Base-by-base conservation (phyloP, 192 early-diverging fungal species). In the Coemansia sp. region DNA sequence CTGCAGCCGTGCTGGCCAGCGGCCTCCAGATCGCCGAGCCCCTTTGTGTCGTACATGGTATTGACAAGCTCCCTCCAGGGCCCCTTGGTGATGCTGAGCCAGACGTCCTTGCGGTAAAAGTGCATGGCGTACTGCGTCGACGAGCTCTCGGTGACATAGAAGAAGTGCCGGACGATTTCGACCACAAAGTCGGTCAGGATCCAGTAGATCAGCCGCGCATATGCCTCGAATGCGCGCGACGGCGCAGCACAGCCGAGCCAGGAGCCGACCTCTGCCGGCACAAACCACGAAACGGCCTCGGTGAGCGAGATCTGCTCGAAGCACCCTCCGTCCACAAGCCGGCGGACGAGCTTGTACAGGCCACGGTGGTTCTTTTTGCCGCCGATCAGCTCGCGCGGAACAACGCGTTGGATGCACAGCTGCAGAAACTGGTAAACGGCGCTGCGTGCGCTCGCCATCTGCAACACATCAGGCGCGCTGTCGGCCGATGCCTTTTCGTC, bases 131-230 rank as follows among this genome's bases (percentile, higher is more conserved):
- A 85, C 48, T 87, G 85, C 42, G 84, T 74, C 11, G 75, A 62
- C 3, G 86, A 78, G 55, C 83, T 79, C 55, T 95, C 92, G 6
- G 93, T 94, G n/a, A 87, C 82, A 56, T 93, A 93, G 64, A 94
- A 95, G 57, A 56, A 83, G 48, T 63, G 84, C 81, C 78, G 68
- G 8, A 94, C 32, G 6, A 94, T 57, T 11, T 84, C 81, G 24
- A 89, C 76, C 13, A 88, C 63, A 45, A 84, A 85, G 10, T 76
- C 73, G 1, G 82, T 60, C 42, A 91, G 67, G 0, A 94, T 51
- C 90, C 90, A 94, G 51, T 72, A 83, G 2, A 92, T 22, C 61
- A 90, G 78, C 39, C 87, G 80, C 6, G 71, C 61, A 13, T 91
- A 68, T 2, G 90, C 79, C 30, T 86, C 83, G 10, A 64, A 62